Evolutionary conservation across 129 eudicot species (phyloP).

Genomic region (Cynara cardunculus): DNA sequence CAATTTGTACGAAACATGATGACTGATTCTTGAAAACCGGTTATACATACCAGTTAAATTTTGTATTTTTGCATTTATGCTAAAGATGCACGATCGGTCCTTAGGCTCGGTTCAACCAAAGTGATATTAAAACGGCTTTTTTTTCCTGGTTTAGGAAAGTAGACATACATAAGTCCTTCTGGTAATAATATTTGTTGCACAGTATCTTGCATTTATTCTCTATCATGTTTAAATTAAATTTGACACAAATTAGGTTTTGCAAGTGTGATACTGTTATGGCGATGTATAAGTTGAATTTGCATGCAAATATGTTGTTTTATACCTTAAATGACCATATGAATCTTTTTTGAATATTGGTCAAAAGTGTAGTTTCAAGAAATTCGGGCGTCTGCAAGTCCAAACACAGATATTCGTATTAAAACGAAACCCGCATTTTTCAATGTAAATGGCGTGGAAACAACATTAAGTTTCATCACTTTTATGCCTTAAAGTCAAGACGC

Average conservation of each 20-base stretch:
- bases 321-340: not conserved
- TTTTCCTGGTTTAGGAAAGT: not conserved
- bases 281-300: not conserved
- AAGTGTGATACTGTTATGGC: not conserved
- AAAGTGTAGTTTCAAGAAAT: no score
- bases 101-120: not conserved
- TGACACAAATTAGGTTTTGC: not conserved
- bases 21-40: not conserved
- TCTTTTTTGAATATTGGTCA: not conserved
- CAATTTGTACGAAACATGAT: no score
- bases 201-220: no score
- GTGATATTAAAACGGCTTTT: not conserved
- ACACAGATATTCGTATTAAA: no score
- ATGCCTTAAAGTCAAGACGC: not conserved
- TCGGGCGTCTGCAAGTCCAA: not conserved
- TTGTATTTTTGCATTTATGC: not conserved
- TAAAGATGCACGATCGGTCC: not conserved
- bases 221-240: no score
- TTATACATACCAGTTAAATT: not conserved
- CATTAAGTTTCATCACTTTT: no score
- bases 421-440: not conserved
- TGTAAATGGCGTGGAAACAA: not conserved
- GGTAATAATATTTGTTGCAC: no score
- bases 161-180: no score
- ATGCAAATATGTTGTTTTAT: not conserved